phyloP scores from a whole-genome alignment of 1,284 basidiomycete species.

The Kalmanozyma brasiliensis region DNA sequence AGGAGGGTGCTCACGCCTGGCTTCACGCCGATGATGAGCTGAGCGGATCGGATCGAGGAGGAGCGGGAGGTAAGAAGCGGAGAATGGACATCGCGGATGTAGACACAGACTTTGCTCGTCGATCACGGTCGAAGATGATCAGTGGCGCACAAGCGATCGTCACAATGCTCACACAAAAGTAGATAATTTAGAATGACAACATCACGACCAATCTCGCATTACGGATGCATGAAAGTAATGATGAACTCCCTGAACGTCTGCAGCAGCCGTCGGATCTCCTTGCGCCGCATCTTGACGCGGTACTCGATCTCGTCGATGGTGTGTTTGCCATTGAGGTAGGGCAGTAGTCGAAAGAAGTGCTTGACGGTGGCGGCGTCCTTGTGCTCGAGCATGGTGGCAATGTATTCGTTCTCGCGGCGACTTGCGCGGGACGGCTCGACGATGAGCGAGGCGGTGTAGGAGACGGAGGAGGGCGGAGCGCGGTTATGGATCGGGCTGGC shows the following conservation, averaged over 20 bases:
- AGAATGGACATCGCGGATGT: too few species aligned
- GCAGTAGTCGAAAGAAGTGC: conserved; percentile 53
- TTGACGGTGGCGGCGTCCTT: conserved; percentile 71
- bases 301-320: conserved; percentile 64
- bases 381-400: conserved; percentile 82
- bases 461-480: neutral
- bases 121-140: too few species aligned
- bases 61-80: too few species aligned
- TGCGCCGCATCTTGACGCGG: conserved; percentile 42
- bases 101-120: too few species aligned
- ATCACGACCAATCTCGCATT: neutral
- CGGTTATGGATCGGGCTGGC: neutral
- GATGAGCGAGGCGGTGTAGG: conserved; percentile 72
- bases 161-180: neutral
- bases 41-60: neutral
- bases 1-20: conserved; percentile 74
- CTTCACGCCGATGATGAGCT: conserved; percentile 29
- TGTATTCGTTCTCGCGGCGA: conserved; percentile 79
- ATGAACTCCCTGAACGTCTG: conserved; percentile 49
- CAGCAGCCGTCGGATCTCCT: conserved; percentile 54
- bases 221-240: conserved; percentile 61
- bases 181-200: neutral
- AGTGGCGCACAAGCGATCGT: too few species aligned
- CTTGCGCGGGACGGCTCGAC: conserved; percentile 83
- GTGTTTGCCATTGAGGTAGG: conserved; percentile 66